Evolutionary conservation across 2,329 filamentous ascomycete species (phyloP).

Genomic region (Ceratocystis papillata): DNA sequence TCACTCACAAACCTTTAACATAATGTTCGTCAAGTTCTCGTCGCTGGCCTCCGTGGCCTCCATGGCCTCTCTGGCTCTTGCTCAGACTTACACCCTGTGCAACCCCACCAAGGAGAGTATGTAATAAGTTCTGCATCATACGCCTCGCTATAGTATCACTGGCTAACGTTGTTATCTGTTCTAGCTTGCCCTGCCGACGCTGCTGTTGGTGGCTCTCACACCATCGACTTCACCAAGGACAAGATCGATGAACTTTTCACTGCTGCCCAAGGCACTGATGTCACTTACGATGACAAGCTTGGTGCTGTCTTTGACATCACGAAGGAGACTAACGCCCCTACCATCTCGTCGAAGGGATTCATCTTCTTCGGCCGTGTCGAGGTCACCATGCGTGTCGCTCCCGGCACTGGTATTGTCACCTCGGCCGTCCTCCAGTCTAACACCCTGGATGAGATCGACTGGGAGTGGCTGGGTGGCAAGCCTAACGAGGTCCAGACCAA

Average conservation of each 20-base stretch:
- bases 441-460: slow-evolving; percentile 84
- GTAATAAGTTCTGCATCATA: slow-evolving; percentile 19
- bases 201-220: slow-evolving; percentile 54
- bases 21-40: slow-evolving; percentile 35
- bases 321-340: slow-evolving; percentile 54
- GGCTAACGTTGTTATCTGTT: neutral
- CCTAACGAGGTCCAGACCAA: slow-evolving; percentile 70
- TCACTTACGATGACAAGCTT: slow-evolving; percentile 38
- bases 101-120: slow-evolving; percentile 44
- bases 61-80: slow-evolving; percentile 41
- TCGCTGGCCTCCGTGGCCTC: slow-evolving; percentile 38
- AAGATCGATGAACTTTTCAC: slow-evolving; percentile 45
- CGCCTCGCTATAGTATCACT: neutral
- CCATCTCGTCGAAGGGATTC: slow-evolving; percentile 70
- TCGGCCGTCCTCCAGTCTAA: slow-evolving; percentile 83
- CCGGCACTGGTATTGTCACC: slow-evolving; percentile 78
- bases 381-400: slow-evolving; percentile 64
- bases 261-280: slow-evolving; percentile 37
- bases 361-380: slow-evolving; percentile 94
- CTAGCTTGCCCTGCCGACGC: slow-evolving; percentile 60
- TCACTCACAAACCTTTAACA: slow-evolving; percentile 2
- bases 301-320: slow-evolving; percentile 57
- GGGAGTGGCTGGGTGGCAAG: slow-evolving; percentile 83
- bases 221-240: slow-evolving; percentile 69
- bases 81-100: slow-evolving; percentile 48